Percentiles rank a stretch among this genome's conserved stretches.
Evolutionary conservation across 805 yeast genomes (phyloP).

Genomic region (Komagataella ulmi): DNA sequence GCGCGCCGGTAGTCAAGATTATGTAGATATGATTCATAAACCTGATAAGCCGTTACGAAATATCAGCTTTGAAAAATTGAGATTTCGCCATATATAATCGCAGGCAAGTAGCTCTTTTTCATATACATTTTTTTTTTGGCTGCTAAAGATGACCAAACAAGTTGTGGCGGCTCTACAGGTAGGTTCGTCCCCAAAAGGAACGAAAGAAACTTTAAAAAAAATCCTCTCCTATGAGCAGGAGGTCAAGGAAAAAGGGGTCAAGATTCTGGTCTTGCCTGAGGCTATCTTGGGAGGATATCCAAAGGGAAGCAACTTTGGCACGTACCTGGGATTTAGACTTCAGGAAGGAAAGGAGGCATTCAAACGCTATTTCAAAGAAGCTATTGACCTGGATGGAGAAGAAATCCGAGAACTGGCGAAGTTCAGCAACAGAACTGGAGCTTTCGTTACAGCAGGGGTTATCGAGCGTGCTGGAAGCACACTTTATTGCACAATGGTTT

Average conservation of each 20-base stretch:
- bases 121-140: not conserved
- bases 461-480: conserved; percentile 25
- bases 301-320: conserved; percentile 27
- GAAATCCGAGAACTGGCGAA: conserved; percentile 20
- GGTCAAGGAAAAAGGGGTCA: conserved; percentile 16
- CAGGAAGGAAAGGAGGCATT: conserved; percentile 27
- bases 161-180: conserved; percentile 30
- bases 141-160: conserved; percentile 10
- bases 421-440: conserved; percentile 19
- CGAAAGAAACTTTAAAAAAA: conserved; percentile 21
- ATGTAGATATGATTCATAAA: not conserved
- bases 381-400: conserved; percentile 21
- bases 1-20: not conserved
- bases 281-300: conserved; percentile 34
- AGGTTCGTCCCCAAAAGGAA: conserved; percentile 24
- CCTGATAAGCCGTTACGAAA: not conserved
- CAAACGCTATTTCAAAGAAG: conserved; percentile 19
- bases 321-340: conserved; percentile 26
- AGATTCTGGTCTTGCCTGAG: conserved; percentile 30
- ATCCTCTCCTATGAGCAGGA: conserved; percentile 24
- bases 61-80: not conserved
- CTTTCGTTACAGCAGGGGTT: conserved; percentile 24
- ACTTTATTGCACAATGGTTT: conserved; percentile 26
- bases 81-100: no score
- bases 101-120: no score